Evolutionary conservation across 2,329 filamentous ascomycete species (phyloP), one percentile per base, ranked within the genome.

Genomic region (Fusarium nelsonii): DNA sequence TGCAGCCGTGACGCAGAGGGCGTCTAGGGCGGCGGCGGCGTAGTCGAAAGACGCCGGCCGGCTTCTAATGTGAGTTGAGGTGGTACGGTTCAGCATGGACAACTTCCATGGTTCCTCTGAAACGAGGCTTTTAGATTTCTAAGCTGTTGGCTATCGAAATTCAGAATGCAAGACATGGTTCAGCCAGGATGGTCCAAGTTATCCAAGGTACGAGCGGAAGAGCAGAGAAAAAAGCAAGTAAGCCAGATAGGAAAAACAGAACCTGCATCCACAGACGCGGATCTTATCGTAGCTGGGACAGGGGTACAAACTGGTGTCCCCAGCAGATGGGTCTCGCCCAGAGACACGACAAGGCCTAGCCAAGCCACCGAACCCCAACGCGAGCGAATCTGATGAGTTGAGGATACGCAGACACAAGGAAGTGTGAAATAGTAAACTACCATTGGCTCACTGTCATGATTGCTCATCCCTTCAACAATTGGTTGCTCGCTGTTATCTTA

Each of bases 321-420:
- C 63, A 70, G 66, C 49, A 50, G 63, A 68, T 64, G 67, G 58
- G 41, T 37, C 63, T 48, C 28, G 33, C 36, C 32, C 43, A 48
- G 41, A 59, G 45, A 59, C 52, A 64, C 37, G 52, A 57, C 56
- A 68, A 60, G 63, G 58, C 50, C 61, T 46, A 70, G 65, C 66
- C 65, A 65, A 73, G 70, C 71, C 70, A 70, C 68, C 62, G 36
- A 65, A 66, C 55, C 63, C 64, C 61, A 72, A 69, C 65, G 48
- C 63, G 66, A 73, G 45, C 60, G 46, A 65, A 58, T 68, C 61
- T 73, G 58, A 56, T 48, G 61, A 71, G 56, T 54, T 37, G 55
- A 62, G 58, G 51, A 68, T 60, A 57, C 45, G 14, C 43, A 67
- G 54, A 55, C 63, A 65, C 54, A 65, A 55, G 51, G 45, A 59